These are phyloP conservation scores for Acanthamoeba comandoni DNA, from an alignment of 208 protist species.

Conservation along the genomic window DNA sequence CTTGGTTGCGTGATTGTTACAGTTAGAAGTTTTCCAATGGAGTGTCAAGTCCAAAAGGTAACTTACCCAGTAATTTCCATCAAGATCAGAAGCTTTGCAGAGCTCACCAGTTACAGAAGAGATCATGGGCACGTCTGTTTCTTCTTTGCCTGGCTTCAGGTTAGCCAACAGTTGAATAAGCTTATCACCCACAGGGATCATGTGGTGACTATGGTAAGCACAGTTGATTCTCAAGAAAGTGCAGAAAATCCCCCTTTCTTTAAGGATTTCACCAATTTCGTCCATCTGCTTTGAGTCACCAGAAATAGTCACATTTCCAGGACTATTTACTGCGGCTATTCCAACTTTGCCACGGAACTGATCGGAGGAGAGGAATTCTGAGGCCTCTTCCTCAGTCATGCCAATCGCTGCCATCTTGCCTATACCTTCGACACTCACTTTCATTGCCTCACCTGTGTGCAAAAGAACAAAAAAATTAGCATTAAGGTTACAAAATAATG, in stretches of 20 bases:
- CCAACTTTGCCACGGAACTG: not conserved
- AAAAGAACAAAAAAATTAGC: too few relatives aligned
- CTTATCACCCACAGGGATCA: slow-evolving; percentile 13
- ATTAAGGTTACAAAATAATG: too few relatives aligned
- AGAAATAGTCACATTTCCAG: slow-evolving; percentile 15
- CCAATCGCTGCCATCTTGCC: slow-evolving; percentile 78
- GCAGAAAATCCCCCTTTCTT: slow-evolving; percentile 40
- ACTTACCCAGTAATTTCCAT: slow-evolving; percentile 48
- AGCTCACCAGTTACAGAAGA: slow-evolving; percentile 3
- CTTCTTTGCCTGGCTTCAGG: slow-evolving; percentile 15
- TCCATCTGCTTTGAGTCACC: slow-evolving; percentile 19
- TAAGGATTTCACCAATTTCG: slow-evolving; percentile 1
- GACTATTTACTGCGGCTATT: slow-evolving; percentile 35
- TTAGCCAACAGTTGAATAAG: slow-evolving; percentile 8
- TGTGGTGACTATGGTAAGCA: slow-evolving; percentile 56
- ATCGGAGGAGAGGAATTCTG: not conserved
- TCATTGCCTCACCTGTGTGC: slow-evolving; percentile 52
- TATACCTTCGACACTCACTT: slow-evolving; percentile 71
- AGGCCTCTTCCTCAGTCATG: slow-evolving; percentile 55
- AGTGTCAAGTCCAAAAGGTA: too few relatives aligned
- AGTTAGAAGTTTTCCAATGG: too few relatives aligned
- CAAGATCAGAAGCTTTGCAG: slow-evolving; percentile 26
- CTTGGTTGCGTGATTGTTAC: too few relatives aligned
- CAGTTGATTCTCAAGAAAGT: slow-evolving; percentile 38
- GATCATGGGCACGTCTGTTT: slow-evolving; percentile 31